Conservation (phyloP, 257 asterid genomes). For the Solanum lignicaule region DNA sequence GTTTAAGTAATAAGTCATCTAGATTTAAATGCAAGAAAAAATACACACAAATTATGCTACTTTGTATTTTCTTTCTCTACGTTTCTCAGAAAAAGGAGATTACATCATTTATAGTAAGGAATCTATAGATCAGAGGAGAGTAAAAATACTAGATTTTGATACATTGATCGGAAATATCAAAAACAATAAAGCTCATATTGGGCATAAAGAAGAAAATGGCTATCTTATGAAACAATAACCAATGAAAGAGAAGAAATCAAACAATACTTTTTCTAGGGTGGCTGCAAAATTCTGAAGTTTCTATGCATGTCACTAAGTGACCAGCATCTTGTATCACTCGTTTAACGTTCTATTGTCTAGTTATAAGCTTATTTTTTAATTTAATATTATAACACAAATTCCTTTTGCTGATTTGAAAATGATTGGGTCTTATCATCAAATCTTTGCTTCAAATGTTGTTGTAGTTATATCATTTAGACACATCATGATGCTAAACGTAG, state of each 20-base stretch:
- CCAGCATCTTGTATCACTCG: conserved; percentile 30
- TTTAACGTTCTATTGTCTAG: not conserved
- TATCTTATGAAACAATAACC: conserved; percentile 27
- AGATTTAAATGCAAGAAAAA: not conserved
- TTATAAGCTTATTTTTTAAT: too few relatives aligned
- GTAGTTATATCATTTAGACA: not conserved
- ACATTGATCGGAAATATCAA: too few relatives aligned
- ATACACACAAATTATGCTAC: not conserved
- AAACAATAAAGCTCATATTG: not conserved
- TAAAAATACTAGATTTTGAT: not conserved
- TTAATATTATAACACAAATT: not conserved
- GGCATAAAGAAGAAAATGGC: conserved; percentile 10
- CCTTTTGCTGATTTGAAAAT: not conserved
- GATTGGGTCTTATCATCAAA: not conserved
- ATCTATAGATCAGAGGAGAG: not conserved
- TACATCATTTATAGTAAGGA: not conserved
- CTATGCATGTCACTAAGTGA: conserved; percentile 54
- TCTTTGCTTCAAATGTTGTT: not conserved
- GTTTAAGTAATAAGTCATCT: too few relatives aligned
- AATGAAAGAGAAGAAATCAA: conserved; percentile 13
- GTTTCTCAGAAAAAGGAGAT: not conserved
- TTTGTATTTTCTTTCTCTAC: not conserved
- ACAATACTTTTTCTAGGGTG: not conserved
- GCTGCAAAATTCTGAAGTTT: conserved; percentile 48
- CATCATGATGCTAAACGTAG: not conserved